Evolutionary conservation across 176 grass and related monocot genomes (phyloP).

Genomic region (Pontederia crassipes): DNA sequence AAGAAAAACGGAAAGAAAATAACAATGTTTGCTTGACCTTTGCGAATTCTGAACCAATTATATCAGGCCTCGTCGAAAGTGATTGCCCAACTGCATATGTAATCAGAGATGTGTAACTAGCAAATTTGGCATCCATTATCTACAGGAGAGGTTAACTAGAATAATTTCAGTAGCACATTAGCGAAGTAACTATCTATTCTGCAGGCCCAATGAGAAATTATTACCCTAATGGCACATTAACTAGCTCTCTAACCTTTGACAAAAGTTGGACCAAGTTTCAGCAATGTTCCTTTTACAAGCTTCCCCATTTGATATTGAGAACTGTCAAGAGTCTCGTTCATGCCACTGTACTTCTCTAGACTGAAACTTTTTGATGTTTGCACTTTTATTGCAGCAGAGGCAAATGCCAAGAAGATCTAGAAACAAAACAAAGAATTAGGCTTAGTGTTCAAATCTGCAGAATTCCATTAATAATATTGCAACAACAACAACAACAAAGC

Average conservation of each 20-base stretch:
- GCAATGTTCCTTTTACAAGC: constrained; percentile 69
- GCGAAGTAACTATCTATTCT: not conserved
- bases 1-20: not conserved
- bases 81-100: constrained; percentile 77
- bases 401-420: constrained; percentile 62
- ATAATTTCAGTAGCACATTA: not conserved
- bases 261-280: constrained; percentile 94
- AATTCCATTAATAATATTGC: not conserved
- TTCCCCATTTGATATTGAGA: constrained; percentile 57
- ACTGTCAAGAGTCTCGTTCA: constrained; percentile 25
- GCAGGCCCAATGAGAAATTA: not conserved
- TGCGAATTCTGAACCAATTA: constrained; percentile 88
- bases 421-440: constrained; percentile 6
- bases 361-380: constrained; percentile 39
- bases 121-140: constrained; percentile 1
- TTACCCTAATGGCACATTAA: constrained; percentile 11
- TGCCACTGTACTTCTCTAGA: constrained; percentile 20
- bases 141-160: not conserved
- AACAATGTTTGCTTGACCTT: constrained; percentile 50
- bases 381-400: constrained; percentile 55
- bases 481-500: not conserved
- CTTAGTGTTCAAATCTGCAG: constrained; percentile 1
- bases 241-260: constrained; percentile 57
- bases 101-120: constrained; percentile 31
- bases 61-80: constrained; percentile 86